Evolutionary conservation across 1,284 basidiomycete genomes (phyloP).

Genomic region (Ustilago hordei): DNA sequence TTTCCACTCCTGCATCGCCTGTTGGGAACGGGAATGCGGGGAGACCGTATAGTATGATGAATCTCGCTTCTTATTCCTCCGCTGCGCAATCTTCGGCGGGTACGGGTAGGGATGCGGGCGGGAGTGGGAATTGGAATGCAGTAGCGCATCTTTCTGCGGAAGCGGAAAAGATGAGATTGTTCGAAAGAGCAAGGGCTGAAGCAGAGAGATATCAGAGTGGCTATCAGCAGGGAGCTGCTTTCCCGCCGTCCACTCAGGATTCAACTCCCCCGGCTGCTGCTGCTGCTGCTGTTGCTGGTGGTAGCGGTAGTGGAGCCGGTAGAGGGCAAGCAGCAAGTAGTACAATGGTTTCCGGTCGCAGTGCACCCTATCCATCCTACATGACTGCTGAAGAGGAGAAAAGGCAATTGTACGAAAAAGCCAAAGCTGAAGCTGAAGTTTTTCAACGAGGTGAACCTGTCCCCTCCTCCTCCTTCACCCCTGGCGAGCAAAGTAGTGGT

Average conservation of each 20-base stretch:
- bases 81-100: constrained; percentile 4
- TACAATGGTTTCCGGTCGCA: constrained; percentile 31
- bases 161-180: constrained; percentile 59
- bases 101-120: background rate
- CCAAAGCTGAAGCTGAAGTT: constrained; percentile 54
- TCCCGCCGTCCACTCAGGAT: constrained; percentile 19
- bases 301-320: background rate
- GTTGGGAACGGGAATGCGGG: constrained; percentile 23
- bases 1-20: constrained; percentile 9
- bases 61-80: constrained; percentile 17
- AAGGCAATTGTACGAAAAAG: constrained; percentile 54
- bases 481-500: constrained; percentile 3
- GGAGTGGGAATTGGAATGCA: background rate
- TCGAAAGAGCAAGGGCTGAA: constrained; percentile 57
- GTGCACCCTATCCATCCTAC: constrained; percentile 48
- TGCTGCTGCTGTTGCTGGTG: background rate
- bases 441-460: constrained; percentile 38
- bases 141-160: constrained; percentile 33
- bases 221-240: constrained; percentile 39
- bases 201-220: constrained; percentile 58
- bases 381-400: constrained; percentile 62
- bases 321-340: background rate
- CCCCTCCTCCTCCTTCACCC: background rate
- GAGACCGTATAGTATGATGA: constrained; percentile 42
- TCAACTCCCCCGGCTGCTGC: background rate